phyloP scores from a whole-genome alignment of 2,329 filamentous ascomycete genomes.

The Paraphaeosphaeria minitans region DNA sequence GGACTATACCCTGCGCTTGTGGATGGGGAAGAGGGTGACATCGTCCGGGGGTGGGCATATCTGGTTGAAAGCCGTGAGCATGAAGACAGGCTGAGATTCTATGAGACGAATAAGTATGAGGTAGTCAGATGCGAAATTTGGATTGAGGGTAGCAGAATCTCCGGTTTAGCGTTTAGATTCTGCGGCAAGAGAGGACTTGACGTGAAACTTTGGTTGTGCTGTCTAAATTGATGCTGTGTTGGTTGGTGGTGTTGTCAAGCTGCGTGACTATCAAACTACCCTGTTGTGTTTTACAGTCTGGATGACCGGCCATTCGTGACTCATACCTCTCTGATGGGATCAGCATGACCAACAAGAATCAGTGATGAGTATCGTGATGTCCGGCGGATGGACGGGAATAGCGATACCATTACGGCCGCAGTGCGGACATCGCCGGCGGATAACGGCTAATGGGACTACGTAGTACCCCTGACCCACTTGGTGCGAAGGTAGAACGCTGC shows the following conservation, averaged over 20 bases:
- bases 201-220: not conserved
- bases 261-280: not conserved
- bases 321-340: not conserved
- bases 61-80: not conserved
- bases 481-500: not conserved
- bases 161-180: not conserved
- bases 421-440: conserved; percentile 2
- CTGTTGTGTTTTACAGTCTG: not conserved
- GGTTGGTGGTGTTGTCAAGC: too few relatives aligned
- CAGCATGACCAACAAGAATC: not conserved
- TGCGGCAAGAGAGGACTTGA: not conserved
- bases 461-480: not conserved
- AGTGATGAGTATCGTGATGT: not conserved
- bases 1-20: conserved; percentile 12
- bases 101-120: conserved; percentile 13
- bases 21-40: not conserved
- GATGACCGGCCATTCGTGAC: not conserved
- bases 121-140: conserved; percentile 11
- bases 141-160: not conserved
- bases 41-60: conserved; percentile 4
- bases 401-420: not conserved
- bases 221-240: too few relatives aligned
- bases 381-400: not conserved
- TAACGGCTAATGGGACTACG: not conserved
- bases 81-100: conserved; percentile 9